Conservation (phyloP, 2,329 filamentous ascomycete species). For the Elsinoe perseae region DNA sequence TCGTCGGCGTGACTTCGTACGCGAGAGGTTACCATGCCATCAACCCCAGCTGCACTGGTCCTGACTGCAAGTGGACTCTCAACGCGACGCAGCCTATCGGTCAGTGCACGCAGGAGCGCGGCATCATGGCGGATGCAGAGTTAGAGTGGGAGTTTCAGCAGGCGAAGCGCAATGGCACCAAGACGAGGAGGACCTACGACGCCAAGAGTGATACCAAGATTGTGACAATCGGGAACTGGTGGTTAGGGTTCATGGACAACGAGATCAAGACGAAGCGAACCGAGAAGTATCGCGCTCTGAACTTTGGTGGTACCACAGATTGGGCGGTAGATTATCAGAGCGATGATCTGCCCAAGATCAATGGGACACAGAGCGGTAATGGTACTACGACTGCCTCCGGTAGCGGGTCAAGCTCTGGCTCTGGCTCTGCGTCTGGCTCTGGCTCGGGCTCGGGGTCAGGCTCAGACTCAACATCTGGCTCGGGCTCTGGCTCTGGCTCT, state of each 20-base stretch:
- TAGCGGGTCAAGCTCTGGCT: not conserved
- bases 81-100: not conserved
- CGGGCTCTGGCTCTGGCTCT: not conserved
- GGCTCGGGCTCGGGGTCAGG: not conserved
- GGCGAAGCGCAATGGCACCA: constrained; percentile 19
- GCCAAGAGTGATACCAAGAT: constrained; percentile 17
- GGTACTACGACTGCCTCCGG: not conserved
- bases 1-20: constrained; percentile 30
- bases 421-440: not conserved
- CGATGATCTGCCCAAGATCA: not conserved
- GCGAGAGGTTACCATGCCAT: constrained; percentile 35
- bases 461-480: not conserved
- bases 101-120: constrained; percentile 28
- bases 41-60: constrained; percentile 22
- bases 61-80: constrained; percentile 22
- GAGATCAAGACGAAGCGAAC: constrained; percentile 23
- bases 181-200: not conserved
- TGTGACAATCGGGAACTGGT: constrained; percentile 20
- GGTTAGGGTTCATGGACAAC: constrained; percentile 23
- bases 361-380: not conserved
- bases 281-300: constrained; percentile 21
- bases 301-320: constrained; percentile 31
- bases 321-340: constrained; percentile 31
- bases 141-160: constrained; percentile 25
- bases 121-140: constrained; percentile 31